Percentiles rank a stretch among this genome's conserved stretches.
Evolutionary conservation across 305 asterid species (phyloP).

Genomic region (Euphrasia arctica): DNA sequence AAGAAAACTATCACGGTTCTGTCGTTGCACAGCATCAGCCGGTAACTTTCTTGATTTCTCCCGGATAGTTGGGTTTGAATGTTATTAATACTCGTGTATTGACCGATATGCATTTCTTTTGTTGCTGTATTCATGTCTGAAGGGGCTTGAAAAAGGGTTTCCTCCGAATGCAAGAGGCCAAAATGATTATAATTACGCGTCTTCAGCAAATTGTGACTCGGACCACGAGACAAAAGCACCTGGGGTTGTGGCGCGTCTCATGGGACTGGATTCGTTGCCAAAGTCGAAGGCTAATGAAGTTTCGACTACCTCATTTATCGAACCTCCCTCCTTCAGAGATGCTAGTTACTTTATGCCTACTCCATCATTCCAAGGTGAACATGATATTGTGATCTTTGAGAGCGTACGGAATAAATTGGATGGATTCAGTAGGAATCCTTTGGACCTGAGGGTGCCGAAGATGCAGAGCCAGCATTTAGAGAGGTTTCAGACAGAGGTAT

Average conservation of each 20-base stretch:
- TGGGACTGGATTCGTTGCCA: constrained; percentile 98
- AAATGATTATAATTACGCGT: constrained; percentile 47
- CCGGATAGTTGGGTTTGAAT: constrained; percentile 19
- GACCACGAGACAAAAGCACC: constrained; percentile 67
- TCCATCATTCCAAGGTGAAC: constrained; percentile 51
- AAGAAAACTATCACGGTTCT: constrained; percentile 48
- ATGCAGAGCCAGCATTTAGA: constrained; percentile 64
- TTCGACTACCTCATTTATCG: constrained; percentile 38
- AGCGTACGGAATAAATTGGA: constrained; percentile 81
- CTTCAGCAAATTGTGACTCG: constrained; percentile 60
- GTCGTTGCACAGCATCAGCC: constrained; percentile 48
- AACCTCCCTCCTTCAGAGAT: constrained; percentile 64
- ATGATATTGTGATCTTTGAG: constrained; percentile 76
- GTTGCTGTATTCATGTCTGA: constrained; percentile 25
- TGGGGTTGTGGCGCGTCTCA: constrained; percentile 98
- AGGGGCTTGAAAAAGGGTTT: constrained; percentile 59
- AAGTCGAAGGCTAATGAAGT: constrained; percentile 53
- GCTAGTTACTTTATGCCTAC: constrained; percentile 43
- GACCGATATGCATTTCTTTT: background rate
- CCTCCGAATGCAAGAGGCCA: constrained; percentile 38
- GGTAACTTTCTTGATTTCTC: constrained; percentile 40
- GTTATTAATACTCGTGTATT: constrained; percentile 1
- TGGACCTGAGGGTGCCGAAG: constrained; percentile 66
- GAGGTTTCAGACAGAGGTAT: constrained; percentile 79
- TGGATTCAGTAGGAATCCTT: constrained; percentile 66